Evolutionary conservation across 75 land plant genomes (phyloP), one percentile per base, ranked within the genome.

Genomic region (Pseudotsuga menziesii): DNA sequence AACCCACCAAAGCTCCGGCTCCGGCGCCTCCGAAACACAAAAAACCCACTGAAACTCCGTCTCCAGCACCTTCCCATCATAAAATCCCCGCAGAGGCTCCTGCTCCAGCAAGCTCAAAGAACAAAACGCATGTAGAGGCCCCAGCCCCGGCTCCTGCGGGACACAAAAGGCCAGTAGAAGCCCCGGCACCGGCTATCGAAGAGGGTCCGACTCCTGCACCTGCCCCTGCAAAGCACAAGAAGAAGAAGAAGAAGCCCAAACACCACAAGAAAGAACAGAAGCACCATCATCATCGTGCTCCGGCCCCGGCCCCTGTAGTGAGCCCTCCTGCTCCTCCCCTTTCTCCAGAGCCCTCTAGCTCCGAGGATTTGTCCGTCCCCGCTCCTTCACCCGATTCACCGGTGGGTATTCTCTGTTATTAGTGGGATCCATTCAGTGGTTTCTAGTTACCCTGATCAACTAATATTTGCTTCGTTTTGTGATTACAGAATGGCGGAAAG

Each of bases 221-320:
- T 48, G 52, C 29, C 14, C 64, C 64, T 25, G 64, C 64, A 25
- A 25, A 25, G 29, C 29, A 25, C 9, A 41, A 41, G 3, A 67
- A 67, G 72, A 41, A 67, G 5, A 63, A 63, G 67, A 32, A 63
- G 19, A 67, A 67, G 44, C 72, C 72, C 9, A 67, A 67, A 11
- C 72, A 67, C 20, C 19, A 35, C 22, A 69, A 66, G n/a, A 66
- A 69, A 13, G 2, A 4, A 23, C 72, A 69, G n/a, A 69, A 67
- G 20, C 44, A 69, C n/a, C 72, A 67, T 22, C 72, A 69, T 2
- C 72, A 69, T 44, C 48, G 19, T 19, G 14, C 72, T 69, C 72
- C 52, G 3, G 72, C 72, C 12, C 72, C 72, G 22, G 72, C 52
- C 41, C 72, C 72, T 32, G 36, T 15, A 8, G 12, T 7, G 26